Evolutionary conservation across 2,329 filamentous ascomycete genomes (phyloP), one percentile per base, ranked within the genome.

Genomic region (Biscogniauxia marginata): DNA sequence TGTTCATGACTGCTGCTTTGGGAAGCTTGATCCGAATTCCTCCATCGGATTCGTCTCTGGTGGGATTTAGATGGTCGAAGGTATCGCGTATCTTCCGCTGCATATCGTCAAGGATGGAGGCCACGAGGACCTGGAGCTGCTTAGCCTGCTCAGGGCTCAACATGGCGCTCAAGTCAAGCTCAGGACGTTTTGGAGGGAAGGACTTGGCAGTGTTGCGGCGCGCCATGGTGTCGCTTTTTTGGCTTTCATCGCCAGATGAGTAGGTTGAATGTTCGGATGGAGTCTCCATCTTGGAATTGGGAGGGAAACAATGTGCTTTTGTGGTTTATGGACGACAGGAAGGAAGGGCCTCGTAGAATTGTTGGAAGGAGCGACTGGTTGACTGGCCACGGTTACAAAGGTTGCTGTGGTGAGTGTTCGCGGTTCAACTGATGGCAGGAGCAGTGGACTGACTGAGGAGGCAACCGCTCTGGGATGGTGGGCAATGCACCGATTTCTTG

Each of bases 101-200:
- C 74, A 87, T 83, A 39, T 75, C 75, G 49, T 85, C 83, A 34
- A 79, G 80, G 59, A 85, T 80, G 47, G 76, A 75, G 22, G 68
- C 74, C 55, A 84, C 70, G 11, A 87, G 74, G 3, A 75, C 72
- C n/a, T 74, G 71, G 44, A 87, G 69, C 55, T 86, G 82, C 25
- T 74, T 73, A 62, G 76, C 79, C 64, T 86, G 81, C 1, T 75
- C 71, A 4, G 70, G 47, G 19, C 71, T 79, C 39, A 85, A 68
- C 51, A 82, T 66, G 22, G 74, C 74, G 52, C 77, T 83, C 59
- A 86, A 63, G 58, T 85, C 82, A 44, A 80, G 75, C 39, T 80
- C 67, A 13, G 56, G 73, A 18, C 79, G 76, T 56, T 75, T 77
- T 55, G 70, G 67, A 44, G 67, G 64, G 49, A 61, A 52, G 66